These are phyloP conservation scores for Colletotrichum sp. DNA, from an alignment of 2,329 filamentous ascomycete species.

Conservation along the genomic window DNA sequence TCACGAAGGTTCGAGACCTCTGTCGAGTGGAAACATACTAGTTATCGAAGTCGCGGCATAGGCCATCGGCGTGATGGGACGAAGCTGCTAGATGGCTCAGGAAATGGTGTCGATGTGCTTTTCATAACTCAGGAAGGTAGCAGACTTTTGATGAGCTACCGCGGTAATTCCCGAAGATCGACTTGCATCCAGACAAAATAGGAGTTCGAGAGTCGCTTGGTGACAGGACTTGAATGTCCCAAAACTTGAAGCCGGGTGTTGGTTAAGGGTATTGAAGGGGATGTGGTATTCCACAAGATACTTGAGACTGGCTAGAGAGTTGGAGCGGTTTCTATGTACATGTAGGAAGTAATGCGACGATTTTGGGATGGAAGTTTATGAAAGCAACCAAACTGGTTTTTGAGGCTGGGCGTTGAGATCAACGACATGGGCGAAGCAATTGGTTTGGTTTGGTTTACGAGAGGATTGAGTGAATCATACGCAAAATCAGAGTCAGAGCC, in stretches of 20 bases:
- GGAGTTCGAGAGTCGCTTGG: background rate
- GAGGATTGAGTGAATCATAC: accelerated
- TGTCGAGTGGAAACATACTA: background rate
- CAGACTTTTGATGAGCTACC: background rate
- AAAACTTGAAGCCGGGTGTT: background rate
- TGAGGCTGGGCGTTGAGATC: accelerated
- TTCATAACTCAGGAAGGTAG: background rate
- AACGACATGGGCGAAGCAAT: background rate
- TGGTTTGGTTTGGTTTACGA: no score
- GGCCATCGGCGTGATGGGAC: background rate
- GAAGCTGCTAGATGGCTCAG: background rate
- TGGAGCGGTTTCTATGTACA: background rate
- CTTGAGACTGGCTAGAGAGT: background rate
- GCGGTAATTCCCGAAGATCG: background rate
- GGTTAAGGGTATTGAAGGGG: accelerated
- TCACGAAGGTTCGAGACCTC: background rate
- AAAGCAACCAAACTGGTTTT: accelerated
- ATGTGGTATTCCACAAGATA: accelerated
- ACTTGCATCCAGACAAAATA: background rate
- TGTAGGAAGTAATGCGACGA: background rate
- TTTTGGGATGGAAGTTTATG: background rate
- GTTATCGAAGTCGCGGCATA: accelerated
- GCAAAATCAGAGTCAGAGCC: background rate
- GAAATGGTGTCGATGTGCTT: background rate
- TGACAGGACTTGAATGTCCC: background rate